Conservation (phyloP, 345 rosid genomes). For the Salix dunnii region DNA sequence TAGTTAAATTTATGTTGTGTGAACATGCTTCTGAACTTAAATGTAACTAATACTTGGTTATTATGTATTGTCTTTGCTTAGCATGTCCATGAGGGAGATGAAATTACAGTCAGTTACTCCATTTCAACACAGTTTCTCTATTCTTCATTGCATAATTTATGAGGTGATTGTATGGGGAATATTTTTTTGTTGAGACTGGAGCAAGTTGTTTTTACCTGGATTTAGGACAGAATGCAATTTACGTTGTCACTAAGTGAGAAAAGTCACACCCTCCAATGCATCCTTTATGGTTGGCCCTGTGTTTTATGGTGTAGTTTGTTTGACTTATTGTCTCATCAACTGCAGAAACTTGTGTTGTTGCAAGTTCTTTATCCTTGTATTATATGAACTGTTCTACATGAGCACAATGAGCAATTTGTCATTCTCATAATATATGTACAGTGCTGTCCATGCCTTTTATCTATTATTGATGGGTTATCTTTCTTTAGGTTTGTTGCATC, state of each 20-base stretch:
- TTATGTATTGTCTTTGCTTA: neutral
- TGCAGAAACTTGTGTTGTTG: neutral
- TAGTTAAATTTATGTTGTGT: neutral
- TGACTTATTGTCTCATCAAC: neutral
- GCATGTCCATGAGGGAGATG: neutral
- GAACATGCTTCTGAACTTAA: neutral
- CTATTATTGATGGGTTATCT: slow-evolving; percentile 10
- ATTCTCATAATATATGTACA: neutral
- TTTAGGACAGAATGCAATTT: neutral
- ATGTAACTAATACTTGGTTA: neutral
- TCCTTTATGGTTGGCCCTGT: neutral
- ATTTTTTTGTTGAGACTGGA: neutral
- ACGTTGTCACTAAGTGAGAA: neutral
- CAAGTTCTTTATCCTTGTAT: neutral
- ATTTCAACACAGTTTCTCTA: neutral
- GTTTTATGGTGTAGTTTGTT: neutral
- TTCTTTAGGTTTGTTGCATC: slow-evolving; percentile 83
- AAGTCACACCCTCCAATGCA: neutral
- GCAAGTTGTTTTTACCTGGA: neutral
- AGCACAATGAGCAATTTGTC: neutral
- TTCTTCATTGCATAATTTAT: neutral
- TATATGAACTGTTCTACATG: neutral
- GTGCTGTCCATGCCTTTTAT: neutral
- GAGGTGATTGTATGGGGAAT: neutral
- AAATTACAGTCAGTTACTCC: neutral